Conservation (phyloP, 1,284 basidiomycete species). For the Taiwanofungus camphoratus region DNA sequence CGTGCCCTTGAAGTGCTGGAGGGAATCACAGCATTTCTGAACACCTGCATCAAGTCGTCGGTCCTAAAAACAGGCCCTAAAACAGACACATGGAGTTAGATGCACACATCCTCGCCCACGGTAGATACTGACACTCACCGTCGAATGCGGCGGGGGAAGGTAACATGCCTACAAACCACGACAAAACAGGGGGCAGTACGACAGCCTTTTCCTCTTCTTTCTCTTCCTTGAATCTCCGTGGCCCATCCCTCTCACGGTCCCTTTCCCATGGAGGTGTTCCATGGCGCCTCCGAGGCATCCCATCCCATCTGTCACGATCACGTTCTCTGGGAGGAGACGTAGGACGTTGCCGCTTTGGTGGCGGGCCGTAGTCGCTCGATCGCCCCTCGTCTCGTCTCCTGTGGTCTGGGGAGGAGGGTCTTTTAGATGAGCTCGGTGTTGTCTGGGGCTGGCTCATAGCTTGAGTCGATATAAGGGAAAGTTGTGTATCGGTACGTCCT, state of each 20-base stretch:
- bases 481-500: slow-evolving; percentile 43
- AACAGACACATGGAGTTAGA: too few species aligned
- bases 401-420: slow-evolving; percentile 45
- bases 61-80: slow-evolving; percentile 81
- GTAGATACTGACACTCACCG: slow-evolving; percentile 52
- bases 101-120: too few species aligned
- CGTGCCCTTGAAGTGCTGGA: slow-evolving; percentile 38
- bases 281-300: slow-evolving; percentile 39
- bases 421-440: slow-evolving; percentile 29
- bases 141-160: slow-evolving; percentile 72
- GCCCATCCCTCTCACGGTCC: slow-evolving; percentile 34
- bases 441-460: slow-evolving; percentile 17
- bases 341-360: slow-evolving; percentile 49
- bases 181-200: slow-evolving; percentile 63
- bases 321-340: slow-evolving; percentile 46
- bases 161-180: slow-evolving; percentile 78
- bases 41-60: slow-evolving; percentile 79
- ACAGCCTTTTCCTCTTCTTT: slow-evolving; percentile 50
- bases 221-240: slow-evolving; percentile 40
- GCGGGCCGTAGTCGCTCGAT: slow-evolving; percentile 37
- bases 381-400: slow-evolving; percentile 38
- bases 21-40: slow-evolving; percentile 75
- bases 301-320: slow-evolving; percentile 45
- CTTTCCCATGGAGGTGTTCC: slow-evolving; percentile 47
- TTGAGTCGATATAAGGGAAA: slow-evolving; percentile 31